These are phyloP conservation scores for Fusarium chaquense DNA, from an alignment of 2,329 filamentous ascomycete genomes.

Conservation along the genomic window DNA sequence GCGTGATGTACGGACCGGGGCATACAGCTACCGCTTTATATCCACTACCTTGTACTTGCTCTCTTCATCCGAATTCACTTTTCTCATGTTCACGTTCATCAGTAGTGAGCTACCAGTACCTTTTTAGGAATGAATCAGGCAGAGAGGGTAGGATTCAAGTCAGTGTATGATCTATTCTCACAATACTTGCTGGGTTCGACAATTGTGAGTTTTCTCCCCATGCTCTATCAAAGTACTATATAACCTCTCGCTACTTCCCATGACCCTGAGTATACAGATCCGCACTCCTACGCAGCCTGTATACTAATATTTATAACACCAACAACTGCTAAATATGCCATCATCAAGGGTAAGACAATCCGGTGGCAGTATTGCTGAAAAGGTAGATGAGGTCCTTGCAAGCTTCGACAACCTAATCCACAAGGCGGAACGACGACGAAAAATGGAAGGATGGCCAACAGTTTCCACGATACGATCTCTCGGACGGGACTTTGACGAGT, in stretches of 20 bases:
- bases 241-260: not conserved
- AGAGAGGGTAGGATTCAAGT: not conserved
- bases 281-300: too few relatives aligned
- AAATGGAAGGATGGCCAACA: not conserved
- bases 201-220: not conserved
- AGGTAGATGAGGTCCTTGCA: not conserved
- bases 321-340: not conserved
- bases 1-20: too few relatives aligned
- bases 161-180: not conserved
- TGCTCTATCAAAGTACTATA: not conserved
- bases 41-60: not conserved
- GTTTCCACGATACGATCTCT: not conserved
- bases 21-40: not conserved
- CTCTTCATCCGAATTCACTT: not conserved
- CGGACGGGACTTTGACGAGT: not conserved
- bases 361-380: not conserved
- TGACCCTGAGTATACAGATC: not conserved
- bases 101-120: not conserved
- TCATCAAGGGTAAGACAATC: not conserved
- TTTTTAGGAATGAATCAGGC: not conserved
- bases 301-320: not conserved
- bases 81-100: not conserved
- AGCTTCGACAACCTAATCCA: not conserved
- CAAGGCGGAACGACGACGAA: not conserved
- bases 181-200: not conserved